Percentiles rank a stretch among this genome's conserved stretches.
Conservation (phyloP, 805 yeast genomes). For the Blastobotrys parvus region DNA sequence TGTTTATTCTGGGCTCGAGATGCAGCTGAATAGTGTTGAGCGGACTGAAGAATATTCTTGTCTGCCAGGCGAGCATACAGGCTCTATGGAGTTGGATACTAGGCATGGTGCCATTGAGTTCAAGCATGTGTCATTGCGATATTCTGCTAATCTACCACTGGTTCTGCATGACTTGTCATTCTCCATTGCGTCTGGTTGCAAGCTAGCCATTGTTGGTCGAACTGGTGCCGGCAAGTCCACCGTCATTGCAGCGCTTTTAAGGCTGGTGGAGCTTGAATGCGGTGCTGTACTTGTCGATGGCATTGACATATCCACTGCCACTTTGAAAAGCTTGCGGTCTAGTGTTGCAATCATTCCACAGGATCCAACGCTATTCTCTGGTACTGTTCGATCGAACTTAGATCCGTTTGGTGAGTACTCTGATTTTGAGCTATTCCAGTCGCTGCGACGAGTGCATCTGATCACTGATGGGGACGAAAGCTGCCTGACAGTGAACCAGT, state of each 20-base stretch:
- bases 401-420: slow-evolving; percentile 56
- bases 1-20: slow-evolving; percentile 79
- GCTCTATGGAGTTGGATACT: slow-evolving; percentile 37
- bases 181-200: slow-evolving; percentile 63
- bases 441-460: slow-evolving; percentile 26
- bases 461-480: slow-evolving; percentile 18
- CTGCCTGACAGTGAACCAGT: background rate
- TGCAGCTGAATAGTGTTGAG: slow-evolving; percentile 94
- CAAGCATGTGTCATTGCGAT: slow-evolving; percentile 66
- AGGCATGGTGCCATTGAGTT: slow-evolving; percentile 73
- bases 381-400: slow-evolving; percentile 57
- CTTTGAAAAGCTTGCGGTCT: slow-evolving; percentile 52
- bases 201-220: slow-evolving; percentile 93
- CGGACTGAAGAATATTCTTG: slow-evolving; percentile 84
- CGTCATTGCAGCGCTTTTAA: slow-evolving; percentile 83
- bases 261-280: slow-evolving; percentile 42
- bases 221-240: slow-evolving; percentile 99
- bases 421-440: slow-evolving; percentile 40
- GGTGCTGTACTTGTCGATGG: slow-evolving; percentile 61
- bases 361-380: slow-evolving; percentile 69
- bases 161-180: slow-evolving; percentile 83
- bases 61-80: slow-evolving; percentile 37
- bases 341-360: slow-evolving; percentile 60
- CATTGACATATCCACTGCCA: slow-evolving; percentile 48
- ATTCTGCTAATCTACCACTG: slow-evolving; percentile 75